Evolutionary conservation across 345 rosid species (phyloP).

Genomic region (Trapa incisa): DNA sequence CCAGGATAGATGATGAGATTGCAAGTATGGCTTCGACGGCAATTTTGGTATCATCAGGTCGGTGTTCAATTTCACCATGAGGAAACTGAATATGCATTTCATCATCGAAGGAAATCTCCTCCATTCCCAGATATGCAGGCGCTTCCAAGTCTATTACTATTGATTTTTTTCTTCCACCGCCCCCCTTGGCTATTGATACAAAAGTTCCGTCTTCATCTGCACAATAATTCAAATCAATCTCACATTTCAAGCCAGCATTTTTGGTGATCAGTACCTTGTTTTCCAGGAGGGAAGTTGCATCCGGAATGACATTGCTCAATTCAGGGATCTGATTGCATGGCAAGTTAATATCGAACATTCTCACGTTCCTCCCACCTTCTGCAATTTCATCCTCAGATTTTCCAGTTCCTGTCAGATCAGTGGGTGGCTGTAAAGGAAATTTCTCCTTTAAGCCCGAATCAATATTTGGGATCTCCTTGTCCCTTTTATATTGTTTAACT

Average conservation of each 20-base stretch:
- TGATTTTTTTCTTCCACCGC: slow-evolving; percentile 23
- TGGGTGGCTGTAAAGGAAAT: slow-evolving; percentile 23
- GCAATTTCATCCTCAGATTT: slow-evolving; percentile 23
- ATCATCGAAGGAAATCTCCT: slow-evolving; percentile 27
- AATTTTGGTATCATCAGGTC: slow-evolving; percentile 28
- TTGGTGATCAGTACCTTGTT: slow-evolving; percentile 24
- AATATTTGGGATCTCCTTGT: slow-evolving; percentile 21
- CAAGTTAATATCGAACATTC: slow-evolving; percentile 61
- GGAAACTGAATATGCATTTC: slow-evolving; percentile 16
- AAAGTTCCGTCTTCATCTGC: slow-evolving; percentile 55
- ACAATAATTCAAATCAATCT: slow-evolving; percentile 63
- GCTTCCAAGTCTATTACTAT: slow-evolving; percentile 73
- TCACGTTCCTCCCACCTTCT: slow-evolving; percentile 27
- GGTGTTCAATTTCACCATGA: slow-evolving; percentile 18
- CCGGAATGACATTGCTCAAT: slow-evolving; percentile 19
- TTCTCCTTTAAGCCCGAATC: slow-evolving; percentile 28
- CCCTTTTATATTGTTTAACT: slow-evolving; percentile 27
- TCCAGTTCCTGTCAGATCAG: slow-evolving; percentile 18
- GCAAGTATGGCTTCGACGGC: slow-evolving; percentile 79
- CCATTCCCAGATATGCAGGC: slow-evolving; percentile 39
- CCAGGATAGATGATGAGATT: slow-evolving; percentile 36
- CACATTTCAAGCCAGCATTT: slow-evolving; percentile 25
- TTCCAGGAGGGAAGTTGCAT: slow-evolving; percentile 20
- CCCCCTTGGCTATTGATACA: slow-evolving; percentile 17
- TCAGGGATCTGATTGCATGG: slow-evolving; percentile 48